phyloP scores from a whole-genome alignment of 139 green algal species.

The Medakamo hakoo region DNA sequence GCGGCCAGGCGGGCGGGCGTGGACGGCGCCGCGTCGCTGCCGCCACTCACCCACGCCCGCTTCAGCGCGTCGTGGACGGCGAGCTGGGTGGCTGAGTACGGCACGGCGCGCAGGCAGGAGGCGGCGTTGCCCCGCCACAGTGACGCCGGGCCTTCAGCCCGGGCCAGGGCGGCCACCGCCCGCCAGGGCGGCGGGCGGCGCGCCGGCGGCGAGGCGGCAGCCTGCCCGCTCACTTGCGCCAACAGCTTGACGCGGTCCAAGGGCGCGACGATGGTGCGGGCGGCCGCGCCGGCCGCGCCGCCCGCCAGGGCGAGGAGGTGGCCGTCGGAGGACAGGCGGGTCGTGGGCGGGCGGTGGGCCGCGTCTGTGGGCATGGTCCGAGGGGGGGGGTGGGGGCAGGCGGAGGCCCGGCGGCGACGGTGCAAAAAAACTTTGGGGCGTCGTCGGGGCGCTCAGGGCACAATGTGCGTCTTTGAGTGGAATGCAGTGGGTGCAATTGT shows the following conservation, averaged over 20 bases:
- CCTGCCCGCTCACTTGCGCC: conserved; percentile 71
- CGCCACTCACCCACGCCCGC: conserved; percentile 22
- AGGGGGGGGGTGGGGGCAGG: no score
- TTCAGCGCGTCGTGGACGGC: conserved; percentile 27
- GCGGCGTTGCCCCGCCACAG: conserved; percentile 89
- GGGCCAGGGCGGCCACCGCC: conserved; percentile 63
- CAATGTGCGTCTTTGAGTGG: no score
- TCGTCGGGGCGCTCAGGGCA: no score
- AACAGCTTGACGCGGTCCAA: conserved; percentile 90
- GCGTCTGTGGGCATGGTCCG: no score
- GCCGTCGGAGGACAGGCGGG: no score
- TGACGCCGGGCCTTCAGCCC: conserved; percentile 70
- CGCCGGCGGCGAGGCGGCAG: conserved; percentile 22
- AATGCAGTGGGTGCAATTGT: no score
- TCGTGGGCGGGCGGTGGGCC: no score
- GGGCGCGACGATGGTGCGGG: conserved; percentile 49
- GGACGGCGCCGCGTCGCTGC: conserved; percentile 41
- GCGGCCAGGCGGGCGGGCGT: conserved; percentile 45
- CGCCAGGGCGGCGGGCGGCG: conserved; percentile 59
- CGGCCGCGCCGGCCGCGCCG: conserved; percentile 45
- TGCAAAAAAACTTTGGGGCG: no score
- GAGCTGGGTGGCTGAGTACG: conserved; percentile 67
- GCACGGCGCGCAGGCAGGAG: conserved; percentile 86
- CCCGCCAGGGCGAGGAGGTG: no score
- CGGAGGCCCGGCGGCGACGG: no score